A percentile compares a stretch with the other conserved stretches of the same genome.
phyloP scores from a whole-genome alignment of 345 rosid genomes.

The Isatis tinctoria region DNA sequence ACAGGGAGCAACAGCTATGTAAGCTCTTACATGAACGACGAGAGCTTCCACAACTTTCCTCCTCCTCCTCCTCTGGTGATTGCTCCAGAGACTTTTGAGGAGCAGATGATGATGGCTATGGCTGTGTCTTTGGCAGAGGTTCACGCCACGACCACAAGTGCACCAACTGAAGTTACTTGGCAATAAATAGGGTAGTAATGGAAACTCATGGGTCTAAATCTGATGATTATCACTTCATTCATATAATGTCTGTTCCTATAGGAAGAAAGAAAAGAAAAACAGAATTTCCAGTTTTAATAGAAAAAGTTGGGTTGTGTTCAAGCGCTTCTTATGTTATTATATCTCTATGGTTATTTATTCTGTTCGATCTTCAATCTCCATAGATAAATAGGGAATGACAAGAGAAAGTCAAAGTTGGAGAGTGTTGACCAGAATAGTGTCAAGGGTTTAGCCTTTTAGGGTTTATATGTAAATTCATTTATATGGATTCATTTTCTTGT shows the following conservation, averaged over 20 bases:
- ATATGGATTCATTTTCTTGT: background rate
- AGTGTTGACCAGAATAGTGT: background rate
- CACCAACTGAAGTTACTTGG: constrained; percentile 57
- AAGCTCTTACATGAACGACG: constrained; percentile 50
- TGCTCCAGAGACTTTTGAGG: constrained; percentile 85
- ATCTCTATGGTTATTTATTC: background rate
- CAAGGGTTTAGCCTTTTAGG: background rate
- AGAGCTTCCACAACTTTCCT: constrained; percentile 37
- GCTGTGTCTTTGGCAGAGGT: constrained; percentile 93
- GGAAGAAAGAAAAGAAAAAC: constrained; percentile 19
- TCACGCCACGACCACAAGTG: constrained; percentile 47
- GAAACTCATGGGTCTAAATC: constrained; percentile 11
- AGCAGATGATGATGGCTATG: constrained; percentile 96
- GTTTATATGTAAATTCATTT: background rate
- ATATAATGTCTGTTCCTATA: constrained; percentile 27
- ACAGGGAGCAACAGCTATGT: constrained; percentile 67
- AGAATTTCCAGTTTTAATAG: constrained; percentile 20
- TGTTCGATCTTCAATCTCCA: background rate
- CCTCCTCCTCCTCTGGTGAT: constrained; percentile 41
- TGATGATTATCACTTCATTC: constrained; percentile 24
- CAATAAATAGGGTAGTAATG: constrained; percentile 40
- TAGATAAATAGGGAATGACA: too few species aligned
- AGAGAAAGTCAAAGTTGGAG: constrained; percentile 10
- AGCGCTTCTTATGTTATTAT: background rate
- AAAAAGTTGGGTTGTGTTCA: constrained; percentile 13